Conservation (phyloP, 352 stramenopile species). For the Phytophthora hybrid region DNA sequence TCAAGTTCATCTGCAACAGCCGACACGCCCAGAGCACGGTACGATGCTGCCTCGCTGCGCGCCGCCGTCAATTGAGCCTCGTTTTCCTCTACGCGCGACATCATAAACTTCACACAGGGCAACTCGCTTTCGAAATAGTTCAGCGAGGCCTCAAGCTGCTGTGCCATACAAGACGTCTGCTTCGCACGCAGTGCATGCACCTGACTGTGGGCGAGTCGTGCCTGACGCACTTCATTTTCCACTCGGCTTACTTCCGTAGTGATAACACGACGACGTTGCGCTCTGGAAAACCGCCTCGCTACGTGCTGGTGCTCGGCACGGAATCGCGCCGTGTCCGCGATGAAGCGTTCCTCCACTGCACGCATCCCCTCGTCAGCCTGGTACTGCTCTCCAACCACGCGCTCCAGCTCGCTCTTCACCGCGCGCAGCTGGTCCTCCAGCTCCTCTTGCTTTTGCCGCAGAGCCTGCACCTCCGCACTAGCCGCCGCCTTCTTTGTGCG, state of each 20-base stretch:
- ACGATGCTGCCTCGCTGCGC: constrained; percentile 53
- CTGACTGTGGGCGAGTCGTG: constrained; percentile 49
- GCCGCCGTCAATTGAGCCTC: constrained; percentile 50
- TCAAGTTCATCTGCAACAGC: constrained; percentile 62
- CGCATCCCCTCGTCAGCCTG: constrained; percentile 55
- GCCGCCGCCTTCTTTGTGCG: constrained; percentile 36
- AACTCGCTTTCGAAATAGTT: constrained; percentile 82
- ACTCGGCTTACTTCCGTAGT: constrained; percentile 47
- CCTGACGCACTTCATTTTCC: constrained; percentile 45
- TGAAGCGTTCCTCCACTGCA: constrained; percentile 59
- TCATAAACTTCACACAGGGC: constrained; percentile 86
- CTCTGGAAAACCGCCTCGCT: constrained; percentile 44
- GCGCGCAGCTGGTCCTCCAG: constrained; percentile 64
- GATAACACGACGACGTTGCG: constrained; percentile 51
- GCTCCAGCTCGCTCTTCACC: constrained; percentile 62
- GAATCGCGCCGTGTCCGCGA: constrained; percentile 52
- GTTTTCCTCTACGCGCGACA: constrained; percentile 62
- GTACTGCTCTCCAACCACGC: constrained; percentile 42
- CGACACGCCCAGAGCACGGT: constrained; percentile 62
- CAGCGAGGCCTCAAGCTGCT: constrained; percentile 74
- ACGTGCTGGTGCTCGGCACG: constrained; percentile 60
- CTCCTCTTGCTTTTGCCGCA: constrained; percentile 58
- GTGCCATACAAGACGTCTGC: constrained; percentile 50
- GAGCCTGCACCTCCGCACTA: constrained; percentile 25
- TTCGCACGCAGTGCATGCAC: constrained; percentile 57